Evolutionary conservation across 2,329 filamentous ascomycete genomes (phyloP).

Genomic region (Dryadomyces quercus-mongolicae): DNA sequence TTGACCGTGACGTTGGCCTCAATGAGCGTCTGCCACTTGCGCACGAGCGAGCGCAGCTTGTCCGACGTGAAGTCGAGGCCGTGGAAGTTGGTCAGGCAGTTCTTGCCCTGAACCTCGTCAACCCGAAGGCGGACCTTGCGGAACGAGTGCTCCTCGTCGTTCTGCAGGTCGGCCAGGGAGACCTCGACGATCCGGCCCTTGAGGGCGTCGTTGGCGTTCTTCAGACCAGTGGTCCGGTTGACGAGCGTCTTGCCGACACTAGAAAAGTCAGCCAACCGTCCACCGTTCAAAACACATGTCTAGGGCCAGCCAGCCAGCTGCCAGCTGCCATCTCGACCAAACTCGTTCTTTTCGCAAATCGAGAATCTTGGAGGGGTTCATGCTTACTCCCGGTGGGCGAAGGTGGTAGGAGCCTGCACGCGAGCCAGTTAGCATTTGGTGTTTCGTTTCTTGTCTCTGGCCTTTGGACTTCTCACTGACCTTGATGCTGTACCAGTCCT

Average conservation of each 20-base stretch:
- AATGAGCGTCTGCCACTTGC: constrained; percentile 99
- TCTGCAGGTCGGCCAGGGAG: constrained; percentile 96
- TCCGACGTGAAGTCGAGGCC: constrained; percentile 99
- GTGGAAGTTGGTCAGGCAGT: constrained; percentile 99
- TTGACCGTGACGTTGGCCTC: constrained; percentile 99
- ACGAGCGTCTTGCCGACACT: constrained; percentile 99
- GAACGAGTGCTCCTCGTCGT: constrained; percentile 99
- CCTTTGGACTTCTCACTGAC: constrained; percentile 28
- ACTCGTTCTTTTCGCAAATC: neutral
- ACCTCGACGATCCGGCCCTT: constrained; percentile 99
- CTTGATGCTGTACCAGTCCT: constrained; percentile 99
- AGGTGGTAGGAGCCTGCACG: constrained; percentile 76
- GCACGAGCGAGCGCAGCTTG: constrained; percentile 97
- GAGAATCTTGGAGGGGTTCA: constrained; percentile 5
- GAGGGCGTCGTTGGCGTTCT: constrained; percentile 98
- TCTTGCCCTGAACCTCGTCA: constrained; percentile 99
- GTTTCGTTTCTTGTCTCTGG: neutral
- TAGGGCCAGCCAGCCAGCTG: too few species aligned
- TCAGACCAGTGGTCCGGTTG: constrained; percentile 98
- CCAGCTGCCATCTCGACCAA: neutral
- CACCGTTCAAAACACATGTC: neutral
- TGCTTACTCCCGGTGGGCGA: constrained; percentile 90
- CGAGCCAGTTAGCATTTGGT: neutral
- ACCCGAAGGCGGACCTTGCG: constrained; percentile 98
- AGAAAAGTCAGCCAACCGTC: constrained; percentile 15